A percentile compares a stretch with the other conserved stretches of the same genome.
Evolutionary conservation across 768 basidiomycete species (phyloP).

Genomic region (Suillus bovinus): DNA sequence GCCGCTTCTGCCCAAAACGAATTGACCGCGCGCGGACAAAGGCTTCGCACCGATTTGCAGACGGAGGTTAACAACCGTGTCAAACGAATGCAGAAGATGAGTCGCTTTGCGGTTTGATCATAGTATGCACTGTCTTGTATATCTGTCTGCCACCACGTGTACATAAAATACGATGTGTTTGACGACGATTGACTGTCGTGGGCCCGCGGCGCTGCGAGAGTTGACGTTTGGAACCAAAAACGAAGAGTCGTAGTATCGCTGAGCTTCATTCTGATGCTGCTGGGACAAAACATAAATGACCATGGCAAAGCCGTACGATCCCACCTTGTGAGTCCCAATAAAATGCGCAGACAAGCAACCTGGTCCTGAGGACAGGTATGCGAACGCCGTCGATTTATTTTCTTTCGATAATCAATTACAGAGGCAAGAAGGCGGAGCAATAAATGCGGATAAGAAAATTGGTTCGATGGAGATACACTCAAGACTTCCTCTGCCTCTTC

Average conservation of each 20-base stretch:
- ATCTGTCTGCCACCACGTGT: slow-evolving; percentile 1
- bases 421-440: too few relatives aligned
- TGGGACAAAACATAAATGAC: background rate
- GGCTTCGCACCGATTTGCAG: slow-evolving; percentile 51
- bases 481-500: slow-evolving; percentile 32
- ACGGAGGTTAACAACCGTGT: slow-evolving; percentile 62
- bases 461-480: background rate
- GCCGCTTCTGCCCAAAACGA: slow-evolving; percentile 57
- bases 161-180: slow-evolving; percentile 5
- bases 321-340: background rate
- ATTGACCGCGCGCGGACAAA: slow-evolving; percentile 42
- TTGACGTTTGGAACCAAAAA: background rate
- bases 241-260: background rate
- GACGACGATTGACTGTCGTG: background rate
- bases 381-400: background rate
- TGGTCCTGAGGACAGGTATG: background rate
- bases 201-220: background rate
- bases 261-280: background rate
- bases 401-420: background rate
- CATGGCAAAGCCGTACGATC: background rate
- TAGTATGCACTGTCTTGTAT: background rate
- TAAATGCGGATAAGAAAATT: background rate
- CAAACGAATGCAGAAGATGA: slow-evolving; percentile 68
- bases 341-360: background rate
- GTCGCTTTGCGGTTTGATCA: slow-evolving; percentile 31